Conservation (phyloP, 2,329 filamentous ascomycete genomes). For the Calonectria pseudoturangicola region DNA sequence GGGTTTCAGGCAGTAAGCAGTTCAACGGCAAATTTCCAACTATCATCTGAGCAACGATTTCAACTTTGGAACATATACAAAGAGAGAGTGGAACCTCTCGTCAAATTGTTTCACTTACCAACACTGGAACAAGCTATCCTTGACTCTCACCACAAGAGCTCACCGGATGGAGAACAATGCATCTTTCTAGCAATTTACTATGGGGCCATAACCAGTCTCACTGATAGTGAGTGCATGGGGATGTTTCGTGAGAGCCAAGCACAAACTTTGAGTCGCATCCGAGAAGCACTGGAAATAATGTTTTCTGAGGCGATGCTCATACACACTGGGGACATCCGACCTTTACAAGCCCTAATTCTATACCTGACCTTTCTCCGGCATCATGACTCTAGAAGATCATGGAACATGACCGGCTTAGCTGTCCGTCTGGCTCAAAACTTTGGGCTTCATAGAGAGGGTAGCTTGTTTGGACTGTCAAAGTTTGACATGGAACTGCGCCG, state of each 20-base stretch:
- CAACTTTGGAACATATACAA: conserved; percentile 33
- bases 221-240: conserved; percentile 19
- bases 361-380: conserved; percentile 32
- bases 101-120: conserved; percentile 29
- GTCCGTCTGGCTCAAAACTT: conserved; percentile 34
- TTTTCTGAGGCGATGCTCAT: conserved; percentile 29
- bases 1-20: not conserved
- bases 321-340: conserved; percentile 33
- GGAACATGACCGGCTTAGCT: conserved; percentile 32
- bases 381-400: conserved; percentile 31
- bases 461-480: conserved; percentile 31
- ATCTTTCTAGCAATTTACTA: conserved; percentile 30
- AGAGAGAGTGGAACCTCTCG: conserved; percentile 31
- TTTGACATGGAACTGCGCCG: conserved; percentile 32
- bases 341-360: conserved; percentile 24
- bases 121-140: conserved; percentile 30
- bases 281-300: conserved; percentile 28
- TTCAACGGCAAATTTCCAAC: not conserved
- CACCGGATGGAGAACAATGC: conserved; percentile 27
- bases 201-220: conserved; percentile 30
- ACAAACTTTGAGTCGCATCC: conserved; percentile 1
- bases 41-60: conserved; percentile 19
- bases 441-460: conserved; percentile 36
- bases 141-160: not conserved
- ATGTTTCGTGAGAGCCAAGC: conserved; percentile 30